A percentile compares a stretch with the other conserved stretches of the same genome.
Conservation (phyloP, 2,329 filamentous ascomycete genomes). For the Ophiosphaerella herpotricha region DNA sequence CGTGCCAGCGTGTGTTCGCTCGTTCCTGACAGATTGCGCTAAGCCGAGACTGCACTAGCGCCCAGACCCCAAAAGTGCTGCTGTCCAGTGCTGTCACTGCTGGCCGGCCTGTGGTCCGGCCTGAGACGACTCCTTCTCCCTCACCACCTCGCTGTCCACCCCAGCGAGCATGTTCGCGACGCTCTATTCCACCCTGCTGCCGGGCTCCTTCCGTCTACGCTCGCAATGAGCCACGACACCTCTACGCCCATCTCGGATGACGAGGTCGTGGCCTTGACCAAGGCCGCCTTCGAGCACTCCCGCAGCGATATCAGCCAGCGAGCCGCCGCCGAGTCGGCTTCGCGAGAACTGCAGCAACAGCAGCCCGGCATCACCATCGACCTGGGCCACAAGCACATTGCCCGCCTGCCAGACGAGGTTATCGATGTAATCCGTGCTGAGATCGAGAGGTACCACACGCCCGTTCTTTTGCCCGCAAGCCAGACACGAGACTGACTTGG, state of each 20-base stretch:
- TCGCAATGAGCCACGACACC: slow-evolving; percentile 47
- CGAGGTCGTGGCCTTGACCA: slow-evolving; percentile 68
- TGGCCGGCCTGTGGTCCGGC: slow-evolving; percentile 1
- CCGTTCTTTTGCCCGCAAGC: not conserved
- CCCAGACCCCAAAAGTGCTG: slow-evolving; percentile 5
- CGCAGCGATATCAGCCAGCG: slow-evolving; percentile 64
- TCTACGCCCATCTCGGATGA: slow-evolving; percentile 58
- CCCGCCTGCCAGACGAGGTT: slow-evolving; percentile 72
- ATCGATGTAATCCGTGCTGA: slow-evolving; percentile 76
- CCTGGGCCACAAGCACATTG: slow-evolving; percentile 75
- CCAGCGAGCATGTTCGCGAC: slow-evolving; percentile 10
- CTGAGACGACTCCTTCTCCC: not conserved
- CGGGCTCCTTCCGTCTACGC: slow-evolving; percentile 13
- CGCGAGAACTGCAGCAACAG: slow-evolving; percentile 58
- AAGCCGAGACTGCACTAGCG: slow-evolving; percentile 1
- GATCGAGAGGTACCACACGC: slow-evolving; percentile 64
- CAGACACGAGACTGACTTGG: slow-evolving; percentile 20
- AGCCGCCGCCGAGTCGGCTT: slow-evolving; percentile 60
- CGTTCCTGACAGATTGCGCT: slow-evolving; percentile 13
- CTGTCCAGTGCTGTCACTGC: slow-evolving; percentile 5
- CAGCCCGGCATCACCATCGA: slow-evolving; percentile 77
- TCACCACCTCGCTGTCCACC: slow-evolving; percentile 2
- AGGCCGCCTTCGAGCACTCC: slow-evolving; percentile 69
- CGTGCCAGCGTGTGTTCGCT: too few relatives aligned
- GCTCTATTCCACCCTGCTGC: slow-evolving; percentile 10